A percentile compares a stretch with the other conserved stretches of the same genome.
Conservation (phyloP, 495 filamentous ascomycete genomes). For the Lentithecium fluviatile region DNA sequence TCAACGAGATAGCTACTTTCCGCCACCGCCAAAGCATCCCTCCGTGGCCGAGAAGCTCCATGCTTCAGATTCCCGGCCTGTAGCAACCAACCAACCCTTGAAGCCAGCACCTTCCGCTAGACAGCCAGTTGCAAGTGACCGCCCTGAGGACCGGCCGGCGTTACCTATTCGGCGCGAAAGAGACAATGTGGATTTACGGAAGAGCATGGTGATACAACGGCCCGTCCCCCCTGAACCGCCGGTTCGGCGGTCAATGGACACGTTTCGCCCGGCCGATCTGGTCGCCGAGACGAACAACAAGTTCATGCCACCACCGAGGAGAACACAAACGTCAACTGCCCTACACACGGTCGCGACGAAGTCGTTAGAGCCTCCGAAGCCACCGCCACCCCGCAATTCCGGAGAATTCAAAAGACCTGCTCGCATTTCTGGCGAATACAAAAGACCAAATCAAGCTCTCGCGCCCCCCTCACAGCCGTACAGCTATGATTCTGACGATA, state of each 20-base stretch:
- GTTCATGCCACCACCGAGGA: conserved; percentile 32
- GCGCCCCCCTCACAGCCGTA: conserved; percentile 4
- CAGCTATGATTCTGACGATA: conserved; percentile 37
- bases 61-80: conserved; percentile 8
- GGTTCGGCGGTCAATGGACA: conserved; percentile 33
- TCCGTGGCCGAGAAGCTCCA: conserved; percentile 38
- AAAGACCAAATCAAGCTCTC: conserved; percentile 12
- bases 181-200: conserved; percentile 31
- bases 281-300: conserved; percentile 19
- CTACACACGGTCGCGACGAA: not conserved
- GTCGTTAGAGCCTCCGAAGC: conserved; percentile 16
- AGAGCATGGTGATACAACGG: conserved; percentile 25
- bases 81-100: conserved; percentile 4
- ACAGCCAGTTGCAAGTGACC: conserved; percentile 35
- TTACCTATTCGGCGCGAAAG: conserved; percentile 57
- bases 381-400: conserved; percentile 24
- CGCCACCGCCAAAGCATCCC: conserved; percentile 51
- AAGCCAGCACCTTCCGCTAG: conserved; percentile 7
- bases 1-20: conserved; percentile 42
- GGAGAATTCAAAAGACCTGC: conserved; percentile 27
- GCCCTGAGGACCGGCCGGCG: conserved; percentile 56
- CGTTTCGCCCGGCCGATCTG: conserved; percentile 10
- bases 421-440: conserved; percentile 19
- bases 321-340: conserved; percentile 26
- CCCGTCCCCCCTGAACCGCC: conserved; percentile 29